A percentile compares a stretch with the other conserved stretches of the same genome.
phyloP scores from a whole-genome alignment of 2,329 filamentous ascomycete genomes.

The Fusarium paranaense region DNA sequence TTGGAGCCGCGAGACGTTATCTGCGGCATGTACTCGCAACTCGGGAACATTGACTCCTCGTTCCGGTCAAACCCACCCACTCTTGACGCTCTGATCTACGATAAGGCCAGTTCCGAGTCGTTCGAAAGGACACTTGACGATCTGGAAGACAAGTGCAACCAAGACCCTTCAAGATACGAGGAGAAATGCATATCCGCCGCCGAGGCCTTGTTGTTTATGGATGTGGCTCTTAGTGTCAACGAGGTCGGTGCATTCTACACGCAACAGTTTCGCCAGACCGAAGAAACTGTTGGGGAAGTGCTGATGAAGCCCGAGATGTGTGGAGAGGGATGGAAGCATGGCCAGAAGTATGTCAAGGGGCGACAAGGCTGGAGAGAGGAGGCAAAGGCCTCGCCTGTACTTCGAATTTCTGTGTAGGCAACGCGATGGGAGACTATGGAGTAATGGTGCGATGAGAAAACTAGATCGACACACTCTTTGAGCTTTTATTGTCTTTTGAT shows the following conservation, averaged over 20 bases:
- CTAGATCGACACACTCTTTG: neutral
- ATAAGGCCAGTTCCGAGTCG: neutral
- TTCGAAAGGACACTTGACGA: neutral
- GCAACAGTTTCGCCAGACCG: neutral
- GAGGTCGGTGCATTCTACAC: neutral
- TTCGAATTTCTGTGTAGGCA: neutral
- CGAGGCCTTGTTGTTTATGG: neutral
- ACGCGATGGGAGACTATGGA: neutral
- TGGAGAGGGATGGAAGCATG: neutral
- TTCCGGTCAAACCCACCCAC: neutral
- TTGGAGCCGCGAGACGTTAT: neutral
- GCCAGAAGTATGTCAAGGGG: neutral
- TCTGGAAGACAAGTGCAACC: neutral
- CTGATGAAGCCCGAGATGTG: neutral
- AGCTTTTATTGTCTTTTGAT: neutral
- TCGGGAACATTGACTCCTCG: neutral
- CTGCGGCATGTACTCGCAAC: neutral
- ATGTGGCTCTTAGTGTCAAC: fast-evolving
- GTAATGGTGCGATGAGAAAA: neutral
- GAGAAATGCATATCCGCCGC: neutral
- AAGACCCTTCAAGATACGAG: neutral
- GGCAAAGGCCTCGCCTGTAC: neutral
- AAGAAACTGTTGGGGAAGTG: neutral
- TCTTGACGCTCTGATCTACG: neutral
- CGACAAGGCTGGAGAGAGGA: neutral